These are phyloP conservation scores for Aureobasidium lini DNA, from an alignment of 2,329 filamentous ascomycete species.

Conservation along the genomic window DNA sequence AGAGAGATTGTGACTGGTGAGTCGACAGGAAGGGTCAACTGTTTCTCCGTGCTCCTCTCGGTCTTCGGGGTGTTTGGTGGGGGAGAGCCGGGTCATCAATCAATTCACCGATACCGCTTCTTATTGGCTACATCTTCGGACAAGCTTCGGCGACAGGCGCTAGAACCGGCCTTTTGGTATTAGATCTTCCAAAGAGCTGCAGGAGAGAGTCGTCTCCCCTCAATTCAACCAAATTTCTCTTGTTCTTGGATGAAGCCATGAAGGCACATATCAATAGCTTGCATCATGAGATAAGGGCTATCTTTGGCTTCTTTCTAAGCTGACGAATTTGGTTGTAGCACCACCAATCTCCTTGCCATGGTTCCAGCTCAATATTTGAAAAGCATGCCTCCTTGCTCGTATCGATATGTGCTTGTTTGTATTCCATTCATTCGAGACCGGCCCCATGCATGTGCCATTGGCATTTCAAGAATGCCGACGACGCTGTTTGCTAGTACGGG, in stretches of 20 bases:
- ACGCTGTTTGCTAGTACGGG: not conserved
- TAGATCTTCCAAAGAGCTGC: not conserved
- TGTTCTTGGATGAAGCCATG: not conserved
- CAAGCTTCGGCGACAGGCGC: conserved; percentile 3
- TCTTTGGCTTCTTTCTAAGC: not conserved
- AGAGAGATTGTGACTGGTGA: not conserved
- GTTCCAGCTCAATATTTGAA: not conserved
- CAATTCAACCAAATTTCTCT: conserved; percentile 7
- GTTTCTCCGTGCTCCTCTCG: conserved; percentile 3
- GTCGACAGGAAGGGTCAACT: not conserved
- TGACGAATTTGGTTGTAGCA: not conserved
- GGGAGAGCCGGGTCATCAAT: not conserved
- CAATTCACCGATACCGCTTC: not conserved
- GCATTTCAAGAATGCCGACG: not conserved
- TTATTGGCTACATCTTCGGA: conserved; percentile 5
- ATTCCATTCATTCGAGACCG: not conserved
- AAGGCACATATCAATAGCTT: not conserved
- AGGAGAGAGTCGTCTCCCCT: not conserved
- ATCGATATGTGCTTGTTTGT: not conserved
- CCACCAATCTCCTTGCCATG: not conserved
- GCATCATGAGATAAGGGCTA: not conserved
- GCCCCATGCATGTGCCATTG: not conserved
- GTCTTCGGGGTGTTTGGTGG: conserved; percentile 8
- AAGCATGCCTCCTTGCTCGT: conserved; percentile 2
- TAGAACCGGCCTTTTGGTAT: not conserved